phyloP scores from a whole-genome alignment of 768 basidiomycete species.

The Tulasnella sp. region DNA sequence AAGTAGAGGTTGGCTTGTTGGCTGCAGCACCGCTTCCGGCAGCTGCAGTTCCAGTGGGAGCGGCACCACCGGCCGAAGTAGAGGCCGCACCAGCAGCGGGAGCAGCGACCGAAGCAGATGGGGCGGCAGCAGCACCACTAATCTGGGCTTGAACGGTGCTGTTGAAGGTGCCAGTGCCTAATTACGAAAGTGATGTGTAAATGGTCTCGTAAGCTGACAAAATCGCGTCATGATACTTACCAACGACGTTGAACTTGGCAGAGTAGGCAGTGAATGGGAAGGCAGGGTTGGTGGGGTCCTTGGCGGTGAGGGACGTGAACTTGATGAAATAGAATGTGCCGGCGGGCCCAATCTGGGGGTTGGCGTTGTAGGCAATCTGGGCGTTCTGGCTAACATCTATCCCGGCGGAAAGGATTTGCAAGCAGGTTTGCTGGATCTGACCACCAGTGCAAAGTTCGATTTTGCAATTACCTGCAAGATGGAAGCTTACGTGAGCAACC shows the following conservation, averaged over 20 bases:
- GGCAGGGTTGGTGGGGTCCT: constrained; percentile 24
- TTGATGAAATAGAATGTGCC: constrained; percentile 26
- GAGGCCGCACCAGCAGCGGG: neutral
- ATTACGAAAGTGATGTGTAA: constrained; percentile 17
- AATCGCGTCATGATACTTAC: neutral
- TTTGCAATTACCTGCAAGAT: constrained; percentile 1
- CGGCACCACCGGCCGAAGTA: neutral
- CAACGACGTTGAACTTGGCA: constrained; percentile 25
- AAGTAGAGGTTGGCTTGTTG: neutral
- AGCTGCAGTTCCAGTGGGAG: neutral
- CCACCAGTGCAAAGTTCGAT: constrained; percentile 14
- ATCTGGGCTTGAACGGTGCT: constrained; percentile 24
- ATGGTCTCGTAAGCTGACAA: neutral
- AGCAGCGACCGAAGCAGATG: constrained; percentile 2
- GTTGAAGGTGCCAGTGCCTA: constrained; percentile 26
- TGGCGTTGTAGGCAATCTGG: constrained; percentile 22
- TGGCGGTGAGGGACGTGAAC: constrained; percentile 24
- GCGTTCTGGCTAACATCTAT: constrained; percentile 26
- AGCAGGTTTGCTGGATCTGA: constrained; percentile 22
- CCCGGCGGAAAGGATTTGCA: constrained; percentile 25
- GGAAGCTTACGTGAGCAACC: neutral
- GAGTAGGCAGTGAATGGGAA: constrained; percentile 29
- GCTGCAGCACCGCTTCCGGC: neutral
- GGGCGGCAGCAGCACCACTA: constrained; percentile 17
- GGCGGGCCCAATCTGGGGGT: constrained; percentile 23